These are phyloP conservation scores for Boletus speciosus DNA, from an alignment of 768 basidiomycete species.

Conservation along the genomic window DNA sequence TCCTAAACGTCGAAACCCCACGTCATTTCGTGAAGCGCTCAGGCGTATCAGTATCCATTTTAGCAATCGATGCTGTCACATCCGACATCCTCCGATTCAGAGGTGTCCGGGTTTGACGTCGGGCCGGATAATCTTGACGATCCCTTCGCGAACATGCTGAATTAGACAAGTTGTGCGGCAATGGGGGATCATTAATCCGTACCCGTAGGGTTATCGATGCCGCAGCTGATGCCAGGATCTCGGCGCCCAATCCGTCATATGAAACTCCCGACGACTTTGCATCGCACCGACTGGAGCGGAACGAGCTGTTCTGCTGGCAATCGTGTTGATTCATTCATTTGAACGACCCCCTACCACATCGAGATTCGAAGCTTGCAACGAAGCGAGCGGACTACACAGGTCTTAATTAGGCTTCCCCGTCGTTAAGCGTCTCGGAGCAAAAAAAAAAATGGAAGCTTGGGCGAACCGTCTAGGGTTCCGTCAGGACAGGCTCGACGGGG, in stretches of 20 bases:
- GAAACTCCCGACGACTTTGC: conserved; percentile 10
- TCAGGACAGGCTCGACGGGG: conserved; percentile 23
- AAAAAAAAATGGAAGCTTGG: conserved; percentile 30
- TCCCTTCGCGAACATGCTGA: conserved; percentile 28
- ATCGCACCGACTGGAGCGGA: conserved; percentile 26
- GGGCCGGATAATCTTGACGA: conserved; percentile 32
- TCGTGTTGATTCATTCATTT: conserved; percentile 22
- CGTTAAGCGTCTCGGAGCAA: conserved; percentile 25
- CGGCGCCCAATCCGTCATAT: conserved; percentile 5
- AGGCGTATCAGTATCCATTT: conserved; percentile 17
- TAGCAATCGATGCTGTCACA: conserved; percentile 13
- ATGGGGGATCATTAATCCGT: conserved; percentile 26
- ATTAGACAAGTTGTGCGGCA: conserved; percentile 17
- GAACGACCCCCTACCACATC: conserved; percentile 4
- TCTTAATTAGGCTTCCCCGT: conserved; percentile 15
- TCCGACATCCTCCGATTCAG: conserved; percentile 27
- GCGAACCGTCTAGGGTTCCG: conserved; percentile 20
- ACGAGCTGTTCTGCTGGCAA: conserved; percentile 14
- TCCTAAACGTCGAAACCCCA: conserved; percentile 10
- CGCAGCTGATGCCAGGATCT: conserved; percentile 16
- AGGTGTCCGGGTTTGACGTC: conserved; percentile 9
- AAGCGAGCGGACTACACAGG: conserved; percentile 16
- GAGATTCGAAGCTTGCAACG: conserved; percentile 21
- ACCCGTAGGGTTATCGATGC: conserved; percentile 20
- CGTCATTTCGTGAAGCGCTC: no score